phyloP scores from a whole-genome alignment of 331 rosid species.

The Erythrophleum ivorense region DNA sequence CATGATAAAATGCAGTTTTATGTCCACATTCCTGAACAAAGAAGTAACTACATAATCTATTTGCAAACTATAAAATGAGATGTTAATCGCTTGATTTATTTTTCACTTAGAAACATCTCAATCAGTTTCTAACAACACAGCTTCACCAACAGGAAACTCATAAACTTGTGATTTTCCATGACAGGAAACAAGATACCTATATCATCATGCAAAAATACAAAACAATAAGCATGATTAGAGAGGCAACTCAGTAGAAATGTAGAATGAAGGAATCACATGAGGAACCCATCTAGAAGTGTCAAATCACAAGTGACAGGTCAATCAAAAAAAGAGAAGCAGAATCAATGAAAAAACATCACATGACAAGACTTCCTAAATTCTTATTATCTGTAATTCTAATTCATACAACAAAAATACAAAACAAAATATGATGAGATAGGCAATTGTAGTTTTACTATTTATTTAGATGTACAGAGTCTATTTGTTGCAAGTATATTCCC shows the following conservation, averaged over 20 bases:
- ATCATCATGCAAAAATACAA: slow-evolving; percentile 28
- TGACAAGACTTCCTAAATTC: background rate
- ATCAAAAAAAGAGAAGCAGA: too few relatives aligned
- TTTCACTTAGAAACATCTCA: slow-evolving; percentile 13
- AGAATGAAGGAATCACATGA: too few relatives aligned
- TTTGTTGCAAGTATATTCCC: background rate
- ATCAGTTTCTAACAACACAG: slow-evolving; percentile 23
- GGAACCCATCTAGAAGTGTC: too few relatives aligned
- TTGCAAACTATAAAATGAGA: slow-evolving; percentile 19
- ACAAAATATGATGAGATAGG: background rate
- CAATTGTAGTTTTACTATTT: background rate
- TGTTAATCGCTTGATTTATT: slow-evolving; percentile 9
- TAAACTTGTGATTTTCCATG: slow-evolving; percentile 18
- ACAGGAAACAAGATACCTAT: background rate
- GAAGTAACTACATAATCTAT: slow-evolving; percentile 40
- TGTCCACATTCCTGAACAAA: slow-evolving; percentile 88
- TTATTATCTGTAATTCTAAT: background rate
- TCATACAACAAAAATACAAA: background rate
- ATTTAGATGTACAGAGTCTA: background rate
- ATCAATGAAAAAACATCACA: background rate
- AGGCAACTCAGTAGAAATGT: background rate
- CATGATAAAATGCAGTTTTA: slow-evolving; percentile 94
- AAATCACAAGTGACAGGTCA: too few relatives aligned
- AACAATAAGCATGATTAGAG: slow-evolving; percentile 17
- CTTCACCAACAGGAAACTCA: slow-evolving; percentile 27